Evolutionary conservation across 192 early-diverging fungal species (phyloP).

Genomic region (Obelidium mucronatum): DNA sequence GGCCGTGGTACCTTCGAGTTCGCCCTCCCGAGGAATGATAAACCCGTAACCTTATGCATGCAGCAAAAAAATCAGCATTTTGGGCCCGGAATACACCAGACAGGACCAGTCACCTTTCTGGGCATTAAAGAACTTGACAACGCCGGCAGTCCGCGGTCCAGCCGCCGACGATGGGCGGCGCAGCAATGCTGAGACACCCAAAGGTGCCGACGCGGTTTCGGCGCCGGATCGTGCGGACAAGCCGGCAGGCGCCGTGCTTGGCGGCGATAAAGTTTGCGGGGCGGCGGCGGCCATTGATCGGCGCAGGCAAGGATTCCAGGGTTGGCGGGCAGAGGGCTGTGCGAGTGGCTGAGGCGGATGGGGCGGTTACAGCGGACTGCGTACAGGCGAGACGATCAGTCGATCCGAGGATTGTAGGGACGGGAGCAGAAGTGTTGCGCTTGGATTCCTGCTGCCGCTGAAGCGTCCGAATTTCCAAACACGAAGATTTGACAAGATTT

Average conservation of each 20-base stretch:
- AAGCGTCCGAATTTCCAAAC: background rate
- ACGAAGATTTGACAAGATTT: background rate
- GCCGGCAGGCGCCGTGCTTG: too few relatives aligned
- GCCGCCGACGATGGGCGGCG: background rate
- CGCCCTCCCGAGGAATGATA: constrained; percentile 76
- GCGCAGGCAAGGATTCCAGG: background rate
- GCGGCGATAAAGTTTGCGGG: too few relatives aligned
- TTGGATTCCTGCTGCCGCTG: too few relatives aligned
- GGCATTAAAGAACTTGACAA: constrained; percentile 88
- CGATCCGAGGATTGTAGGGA: background rate
- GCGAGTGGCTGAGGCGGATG: background rate
- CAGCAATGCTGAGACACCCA: background rate
- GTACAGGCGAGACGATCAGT: background rate
- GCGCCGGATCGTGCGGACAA: too few relatives aligned
- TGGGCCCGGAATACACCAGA: background rate
- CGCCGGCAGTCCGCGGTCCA: constrained; percentile 50
- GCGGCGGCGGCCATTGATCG: too few relatives aligned
- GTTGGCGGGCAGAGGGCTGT: background rate
- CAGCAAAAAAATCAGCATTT: background rate
- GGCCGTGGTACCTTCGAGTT: constrained; percentile 74
- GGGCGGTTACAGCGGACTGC: background rate
- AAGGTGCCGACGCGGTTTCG: too few relatives aligned
- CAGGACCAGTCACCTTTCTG: constrained; percentile 63
- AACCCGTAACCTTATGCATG: constrained; percentile 86
- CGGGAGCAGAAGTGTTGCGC: too few relatives aligned